These are phyloP conservation scores for Chaetomium tenue DNA, from an alignment of 495 filamentous ascomycete species.

Conservation along the genomic window DNA sequence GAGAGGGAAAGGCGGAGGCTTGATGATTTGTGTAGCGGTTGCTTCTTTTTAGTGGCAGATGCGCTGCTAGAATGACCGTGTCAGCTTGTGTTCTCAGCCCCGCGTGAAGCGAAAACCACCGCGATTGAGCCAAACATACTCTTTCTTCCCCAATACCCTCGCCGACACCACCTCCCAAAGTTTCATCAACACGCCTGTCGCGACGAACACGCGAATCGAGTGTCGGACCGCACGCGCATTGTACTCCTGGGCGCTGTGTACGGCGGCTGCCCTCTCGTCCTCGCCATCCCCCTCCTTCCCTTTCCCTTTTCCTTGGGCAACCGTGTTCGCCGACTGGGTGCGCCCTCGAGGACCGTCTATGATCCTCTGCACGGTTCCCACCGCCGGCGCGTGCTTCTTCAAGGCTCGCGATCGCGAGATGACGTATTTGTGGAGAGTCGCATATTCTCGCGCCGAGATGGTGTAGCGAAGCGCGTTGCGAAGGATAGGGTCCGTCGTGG, in stretches of 20 bases:
- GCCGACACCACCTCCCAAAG: slow-evolving; percentile 60
- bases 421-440: slow-evolving; percentile 73
- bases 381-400: slow-evolving; percentile 58
- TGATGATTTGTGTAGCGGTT: slow-evolving; percentile 62
- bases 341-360: slow-evolving; percentile 39
- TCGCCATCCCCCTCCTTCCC: slow-evolving; percentile 30
- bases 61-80: not conserved
- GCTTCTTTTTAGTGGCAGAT: slow-evolving; percentile 38
- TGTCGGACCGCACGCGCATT: slow-evolving; percentile 77
- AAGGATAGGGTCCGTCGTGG: slow-evolving; percentile 57
- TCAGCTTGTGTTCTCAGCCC: not conserved
- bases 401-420: slow-evolving; percentile 64
- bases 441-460: slow-evolving; percentile 81
- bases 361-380: slow-evolving; percentile 48
- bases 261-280: slow-evolving; percentile 1
- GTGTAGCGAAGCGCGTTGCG: slow-evolving; percentile 81
- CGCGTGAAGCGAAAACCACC: not conserved
- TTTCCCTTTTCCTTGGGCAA: slow-evolving; percentile 10
- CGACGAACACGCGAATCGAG: slow-evolving; percentile 72
- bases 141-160: slow-evolving; percentile 45
- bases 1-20: slow-evolving; percentile 77
- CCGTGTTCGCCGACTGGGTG: slow-evolving; percentile 5
- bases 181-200: slow-evolving; percentile 67
- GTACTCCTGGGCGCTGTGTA: slow-evolving; percentile 57
- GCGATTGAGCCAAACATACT: slow-evolving; percentile 33